These are phyloP conservation scores for Lecanicillium sp. DNA, from an alignment of 2,329 filamentous ascomycete species.

Conservation along the genomic window DNA sequence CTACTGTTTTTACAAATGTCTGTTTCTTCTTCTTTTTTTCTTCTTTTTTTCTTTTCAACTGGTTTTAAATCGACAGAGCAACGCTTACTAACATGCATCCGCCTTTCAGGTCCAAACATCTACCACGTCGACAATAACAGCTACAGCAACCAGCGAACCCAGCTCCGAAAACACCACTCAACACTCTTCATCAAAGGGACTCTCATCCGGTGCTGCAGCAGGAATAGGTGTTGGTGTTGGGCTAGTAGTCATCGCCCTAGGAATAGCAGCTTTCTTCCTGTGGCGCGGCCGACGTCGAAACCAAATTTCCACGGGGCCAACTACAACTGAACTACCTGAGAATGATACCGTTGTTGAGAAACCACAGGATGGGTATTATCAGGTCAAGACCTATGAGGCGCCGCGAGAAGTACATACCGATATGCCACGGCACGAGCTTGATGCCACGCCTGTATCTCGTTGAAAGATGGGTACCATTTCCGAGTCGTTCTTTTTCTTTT, in stretches of 20 bases:
- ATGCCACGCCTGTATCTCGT: slow-evolving; percentile 3
- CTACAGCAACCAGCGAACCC: slow-evolving; percentile 6
- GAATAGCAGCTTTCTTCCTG: slow-evolving; percentile 16
- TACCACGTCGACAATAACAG: slow-evolving; percentile 7
- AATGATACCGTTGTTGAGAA: no score
- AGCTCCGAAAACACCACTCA: slow-evolving; percentile 3
- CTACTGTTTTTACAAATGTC: slow-evolving; percentile 22
- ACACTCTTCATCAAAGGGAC: slow-evolving; percentile 7
- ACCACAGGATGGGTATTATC: no score
- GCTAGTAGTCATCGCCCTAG: slow-evolving; percentile 17
- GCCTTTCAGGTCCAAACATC: slow-evolving; percentile 1
- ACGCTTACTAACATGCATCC: neutral
- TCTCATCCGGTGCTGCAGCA: slow-evolving; percentile 21
- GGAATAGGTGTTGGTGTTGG: slow-evolving; percentile 21
- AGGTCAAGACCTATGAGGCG: no score
- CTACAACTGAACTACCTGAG: no score
- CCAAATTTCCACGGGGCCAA: no score
- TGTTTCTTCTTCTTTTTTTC: neutral
- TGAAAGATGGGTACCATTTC: no score
- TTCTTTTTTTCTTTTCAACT: no score
- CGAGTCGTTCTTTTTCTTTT: no score
- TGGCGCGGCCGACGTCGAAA: slow-evolving; percentile 17
- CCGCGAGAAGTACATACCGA: neutral
- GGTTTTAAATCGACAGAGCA: no score
- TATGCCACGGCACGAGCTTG: slow-evolving; percentile 8